Conservation (phyloP, 2,329 filamentous ascomycete genomes). For the Orbilia brochopaga region DNA sequence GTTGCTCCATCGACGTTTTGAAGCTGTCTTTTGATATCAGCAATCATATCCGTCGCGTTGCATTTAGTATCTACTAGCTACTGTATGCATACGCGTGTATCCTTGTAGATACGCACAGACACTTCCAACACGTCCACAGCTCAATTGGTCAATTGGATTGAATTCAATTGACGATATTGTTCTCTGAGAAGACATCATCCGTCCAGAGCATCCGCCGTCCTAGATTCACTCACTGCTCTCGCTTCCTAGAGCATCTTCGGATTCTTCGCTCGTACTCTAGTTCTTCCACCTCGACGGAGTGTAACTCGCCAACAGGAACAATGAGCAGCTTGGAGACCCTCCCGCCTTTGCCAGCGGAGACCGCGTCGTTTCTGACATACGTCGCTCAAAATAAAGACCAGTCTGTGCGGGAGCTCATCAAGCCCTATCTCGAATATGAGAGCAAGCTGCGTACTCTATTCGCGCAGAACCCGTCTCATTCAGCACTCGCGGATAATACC, state of each 20-base stretch:
- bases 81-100: too few relatives aligned
- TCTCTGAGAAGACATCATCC: constrained; percentile 21
- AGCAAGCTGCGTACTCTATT: constrained; percentile 70
- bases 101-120: too few relatives aligned
- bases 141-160: constrained; percentile 4
- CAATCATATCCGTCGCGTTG: constrained; percentile 8
- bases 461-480: constrained; percentile 68
- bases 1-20: neutral
- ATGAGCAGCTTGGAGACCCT: constrained; percentile 34
- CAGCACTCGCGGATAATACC: constrained; percentile 60
- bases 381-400: constrained; percentile 64
- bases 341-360: constrained; percentile 44
- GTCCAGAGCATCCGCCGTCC: constrained; percentile 20
- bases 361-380: constrained; percentile 61
- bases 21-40: constrained; percentile 9
- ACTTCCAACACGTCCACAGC: constrained; percentile 14
- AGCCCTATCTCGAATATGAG: constrained; percentile 73
- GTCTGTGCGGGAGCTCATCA: constrained; percentile 66
- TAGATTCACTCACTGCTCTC: constrained; percentile 14
- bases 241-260: constrained; percentile 13
- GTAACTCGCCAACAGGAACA: neutral
- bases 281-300: neutral
- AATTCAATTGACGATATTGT: constrained; percentile 19
- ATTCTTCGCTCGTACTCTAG: constrained; percentile 18
- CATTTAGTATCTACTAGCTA: neutral